Base-by-base conservation (phyloP, 148 eudicot species). In the Polygonum maritimum region DNA sequence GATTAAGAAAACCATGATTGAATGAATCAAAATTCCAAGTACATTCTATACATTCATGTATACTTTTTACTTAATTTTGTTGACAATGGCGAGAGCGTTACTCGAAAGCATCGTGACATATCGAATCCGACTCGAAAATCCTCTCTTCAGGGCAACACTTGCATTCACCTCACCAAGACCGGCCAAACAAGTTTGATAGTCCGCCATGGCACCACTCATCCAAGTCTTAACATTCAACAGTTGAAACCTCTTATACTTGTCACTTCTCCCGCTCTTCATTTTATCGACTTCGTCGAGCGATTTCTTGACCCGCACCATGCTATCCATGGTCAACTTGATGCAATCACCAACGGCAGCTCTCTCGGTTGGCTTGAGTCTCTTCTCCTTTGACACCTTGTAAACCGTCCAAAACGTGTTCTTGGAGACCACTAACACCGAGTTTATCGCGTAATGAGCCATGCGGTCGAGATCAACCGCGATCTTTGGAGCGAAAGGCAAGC, bases 121-220 rank as follows among this genome's bases (percentile, higher is more conserved):
- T 16, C 44, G 71, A 36, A 67, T 67, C 71, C 36, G 15, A 14
- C 4, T 38, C 41, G 71, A 67, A 36, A 67, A 14, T 14, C 5
- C 19, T 13, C 19, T 67, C 21, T 38, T 36, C 1, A 67, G 10
- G 9, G 13, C 5, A 3, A 5, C 45, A 36, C 71, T 36, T 16
- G 71, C 71, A 36, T 67, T 67, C 3, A 36, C 71, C 51, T 73
- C 75, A 5, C 6, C 75, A 47, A 73, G 57, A 15, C 88, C 88
- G 0, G 80, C 82, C 73, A 73, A 75, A 74, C 90, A 87, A 18
- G 90, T 85, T 73, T 82, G 76, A 5, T 83, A 83, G 48, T 87
- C 78, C 0, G 88, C 83, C 63, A 87, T 73, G 31, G 86, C 86
- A 54, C 86, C 83, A 77, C 90, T 87, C 7, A 83, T 88, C 90